Conservation (phyloP, 1,284 basidiomycete genomes). For the Trametes polyzona region DNA sequence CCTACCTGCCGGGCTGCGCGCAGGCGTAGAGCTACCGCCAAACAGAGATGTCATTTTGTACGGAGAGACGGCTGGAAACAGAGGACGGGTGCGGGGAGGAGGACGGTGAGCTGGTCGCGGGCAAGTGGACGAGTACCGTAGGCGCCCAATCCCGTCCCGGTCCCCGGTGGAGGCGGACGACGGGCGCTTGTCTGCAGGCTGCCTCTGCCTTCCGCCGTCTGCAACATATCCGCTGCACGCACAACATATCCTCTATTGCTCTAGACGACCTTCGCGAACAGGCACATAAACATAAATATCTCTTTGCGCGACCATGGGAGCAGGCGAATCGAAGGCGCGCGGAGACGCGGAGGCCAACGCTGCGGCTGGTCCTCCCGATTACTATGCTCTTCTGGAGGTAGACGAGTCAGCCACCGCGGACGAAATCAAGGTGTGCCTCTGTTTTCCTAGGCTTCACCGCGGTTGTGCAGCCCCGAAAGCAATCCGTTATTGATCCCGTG, state of each 20-base stretch:
- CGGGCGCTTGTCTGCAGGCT: too few relatives aligned
- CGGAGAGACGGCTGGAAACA: background rate
- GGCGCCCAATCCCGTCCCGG: conserved; percentile 2
- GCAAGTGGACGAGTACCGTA: background rate
- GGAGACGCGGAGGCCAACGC: conserved; percentile 35
- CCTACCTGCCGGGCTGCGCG: conserved; percentile 41
- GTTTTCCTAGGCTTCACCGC: background rate
- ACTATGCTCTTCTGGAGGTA: conserved; percentile 82
- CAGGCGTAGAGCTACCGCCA: conserved; percentile 17
- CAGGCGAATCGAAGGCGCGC: conserved; percentile 60
- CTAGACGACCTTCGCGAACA: too few relatives aligned
- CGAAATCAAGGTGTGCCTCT: conserved; percentile 75
- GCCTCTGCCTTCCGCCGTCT: too few relatives aligned
- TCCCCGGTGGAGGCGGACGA: background rate
- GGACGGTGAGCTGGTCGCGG: background rate
- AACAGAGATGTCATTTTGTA: conserved; percentile 24
- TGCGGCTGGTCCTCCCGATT: conserved; percentile 53
- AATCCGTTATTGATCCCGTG: conserved; percentile 6
- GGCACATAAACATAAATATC: background rate
- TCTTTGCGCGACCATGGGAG: conserved; percentile 56
- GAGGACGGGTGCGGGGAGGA: background rate
- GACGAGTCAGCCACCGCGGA: conserved; percentile 82
- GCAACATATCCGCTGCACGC: too few relatives aligned
- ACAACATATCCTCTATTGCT: too few relatives aligned
- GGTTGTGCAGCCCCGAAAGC: background rate